Conservation (phyloP, 495 filamentous ascomycete species). For the Physcia stellaris region DNA sequence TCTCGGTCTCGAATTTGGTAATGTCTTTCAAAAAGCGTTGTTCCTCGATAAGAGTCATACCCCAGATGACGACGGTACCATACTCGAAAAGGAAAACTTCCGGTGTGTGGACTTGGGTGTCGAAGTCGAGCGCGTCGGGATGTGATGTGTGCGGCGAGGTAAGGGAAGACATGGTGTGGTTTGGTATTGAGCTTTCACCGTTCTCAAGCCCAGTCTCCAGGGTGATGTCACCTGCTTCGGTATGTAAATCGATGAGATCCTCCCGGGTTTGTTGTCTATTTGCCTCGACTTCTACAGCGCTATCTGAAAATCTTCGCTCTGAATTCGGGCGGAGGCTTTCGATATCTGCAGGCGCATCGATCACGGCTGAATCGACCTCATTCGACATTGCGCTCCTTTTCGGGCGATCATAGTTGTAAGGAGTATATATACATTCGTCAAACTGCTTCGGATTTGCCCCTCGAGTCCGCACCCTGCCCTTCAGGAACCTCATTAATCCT, state of each 20-base stretch:
- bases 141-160: slow-evolving; percentile 20
- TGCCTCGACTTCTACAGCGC: slow-evolving; percentile 42
- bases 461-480: slow-evolving; percentile 58
- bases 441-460: slow-evolving; percentile 79
- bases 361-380: slow-evolving; percentile 13
- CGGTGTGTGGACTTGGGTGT: slow-evolving; percentile 72
- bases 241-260: slow-evolving; percentile 39
- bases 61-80: slow-evolving; percentile 99
- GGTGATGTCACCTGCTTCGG: slow-evolving; percentile 18
- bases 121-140: slow-evolving; percentile 48
- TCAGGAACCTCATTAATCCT: slow-evolving; percentile 74
- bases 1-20: slow-evolving; percentile 88
- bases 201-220: slow-evolving; percentile 14
- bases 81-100: slow-evolving; percentile 96
- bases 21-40: slow-evolving; percentile 83
- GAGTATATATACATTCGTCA: slow-evolving; percentile 94
- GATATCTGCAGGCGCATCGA: slow-evolving; percentile 5
- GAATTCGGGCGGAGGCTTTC: slow-evolving; percentile 19
- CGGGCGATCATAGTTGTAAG: slow-evolving; percentile 54
- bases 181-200: slow-evolving; percentile 14
- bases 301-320: slow-evolving; percentile 55
- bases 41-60: slow-evolving; percentile 79
- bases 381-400: slow-evolving; percentile 16
- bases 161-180: slow-evolving; percentile 9
- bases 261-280: slow-evolving; percentile 33